Percentiles rank a stretch among this genome's conserved stretches.
These are phyloP conservation scores for Metschnikowia cerradonensis DNA, from an alignment of 805 yeast species.

Conservation along the genomic window DNA sequence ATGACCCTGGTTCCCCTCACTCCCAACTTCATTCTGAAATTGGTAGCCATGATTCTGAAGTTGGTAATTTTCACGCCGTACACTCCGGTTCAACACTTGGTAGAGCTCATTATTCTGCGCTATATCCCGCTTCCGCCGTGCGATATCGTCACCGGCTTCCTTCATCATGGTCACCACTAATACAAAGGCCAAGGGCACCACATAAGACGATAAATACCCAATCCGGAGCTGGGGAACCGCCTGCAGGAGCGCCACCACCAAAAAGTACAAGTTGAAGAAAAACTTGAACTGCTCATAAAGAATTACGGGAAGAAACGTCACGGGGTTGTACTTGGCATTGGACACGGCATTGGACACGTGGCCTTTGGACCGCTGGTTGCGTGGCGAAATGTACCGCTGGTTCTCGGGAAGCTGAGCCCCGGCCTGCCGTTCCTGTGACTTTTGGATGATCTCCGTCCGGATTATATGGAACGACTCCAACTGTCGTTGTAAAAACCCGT, in stretches of 20 bases:
- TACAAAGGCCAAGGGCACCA: conserved; percentile 93
- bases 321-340: conserved; percentile 88
- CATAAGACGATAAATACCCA: conserved; percentile 88
- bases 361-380: conserved; percentile 19
- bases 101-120: conserved; percentile 85
- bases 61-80: too few relatives aligned
- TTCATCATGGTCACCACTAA: conserved; percentile 88
- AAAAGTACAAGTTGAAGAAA: conserved; percentile 88
- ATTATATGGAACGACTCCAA: conserved; percentile 4
- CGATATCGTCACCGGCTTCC: conserved; percentile 92
- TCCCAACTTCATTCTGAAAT: too few relatives aligned
- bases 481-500: conserved; percentile 2
- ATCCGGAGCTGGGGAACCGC: conserved; percentile 84
- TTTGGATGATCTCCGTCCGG: conserved; percentile 6
- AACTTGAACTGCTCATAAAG: conserved; percentile 95
- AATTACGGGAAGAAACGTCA: conserved; percentile 83
- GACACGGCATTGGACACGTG: conserved; percentile 76
- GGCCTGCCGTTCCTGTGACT: background rate
- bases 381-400: conserved; percentile 41
- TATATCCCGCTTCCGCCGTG: conserved; percentile 81
- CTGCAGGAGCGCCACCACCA: conserved; percentile 92
- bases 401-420: conserved; percentile 3
- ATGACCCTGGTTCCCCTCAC: too few relatives aligned
- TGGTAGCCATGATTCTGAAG: too few relatives aligned
- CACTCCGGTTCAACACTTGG: conserved; percentile 50